phyloP scores from a whole-genome alignment of 2,329 filamentous ascomycete species.

The Colletotrichum australisinense region DNA sequence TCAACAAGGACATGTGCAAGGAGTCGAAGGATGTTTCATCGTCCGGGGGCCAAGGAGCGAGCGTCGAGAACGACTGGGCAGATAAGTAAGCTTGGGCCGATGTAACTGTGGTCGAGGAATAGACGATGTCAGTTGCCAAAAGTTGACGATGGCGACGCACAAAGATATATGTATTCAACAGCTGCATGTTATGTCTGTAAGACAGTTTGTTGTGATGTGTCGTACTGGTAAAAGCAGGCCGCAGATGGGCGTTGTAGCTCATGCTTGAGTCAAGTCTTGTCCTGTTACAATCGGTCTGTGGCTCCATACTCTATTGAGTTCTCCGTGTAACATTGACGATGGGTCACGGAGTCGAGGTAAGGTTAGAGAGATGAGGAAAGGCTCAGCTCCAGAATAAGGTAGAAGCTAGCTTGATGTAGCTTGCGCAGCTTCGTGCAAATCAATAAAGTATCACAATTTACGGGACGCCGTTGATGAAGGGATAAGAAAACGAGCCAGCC shows the following conservation, averaged over 20 bases:
- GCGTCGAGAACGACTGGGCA: neutral
- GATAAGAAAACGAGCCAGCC: neutral
- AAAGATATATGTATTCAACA: neutral
- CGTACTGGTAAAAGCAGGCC: neutral
- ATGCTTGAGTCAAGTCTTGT: slow-evolving; percentile 12
- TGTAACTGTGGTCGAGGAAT: neutral
- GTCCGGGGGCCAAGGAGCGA: neutral
- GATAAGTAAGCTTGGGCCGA: neutral
- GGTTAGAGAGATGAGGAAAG: neutral
- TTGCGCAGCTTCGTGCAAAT: neutral
- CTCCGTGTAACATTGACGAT: slow-evolving; percentile 24
- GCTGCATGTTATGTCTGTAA: neutral
- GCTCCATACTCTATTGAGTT: slow-evolving; percentile 4
- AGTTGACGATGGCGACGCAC: neutral
- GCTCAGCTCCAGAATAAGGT: neutral
- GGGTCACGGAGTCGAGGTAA: slow-evolving; percentile 8
- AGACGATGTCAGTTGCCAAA: neutral
- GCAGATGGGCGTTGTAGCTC: neutral
- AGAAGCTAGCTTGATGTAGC: slow-evolving; percentile 1
- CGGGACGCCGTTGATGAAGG: slow-evolving; percentile 1
- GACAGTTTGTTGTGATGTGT: neutral
- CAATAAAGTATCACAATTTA: neutral
- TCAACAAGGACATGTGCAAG: neutral
- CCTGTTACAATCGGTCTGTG: neutral
- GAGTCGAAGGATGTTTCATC: slow-evolving; percentile 17